phyloP scores from a whole-genome alignment of 2,329 filamentous ascomycete species.

The Purpureocillium takamizusanense region DNA sequence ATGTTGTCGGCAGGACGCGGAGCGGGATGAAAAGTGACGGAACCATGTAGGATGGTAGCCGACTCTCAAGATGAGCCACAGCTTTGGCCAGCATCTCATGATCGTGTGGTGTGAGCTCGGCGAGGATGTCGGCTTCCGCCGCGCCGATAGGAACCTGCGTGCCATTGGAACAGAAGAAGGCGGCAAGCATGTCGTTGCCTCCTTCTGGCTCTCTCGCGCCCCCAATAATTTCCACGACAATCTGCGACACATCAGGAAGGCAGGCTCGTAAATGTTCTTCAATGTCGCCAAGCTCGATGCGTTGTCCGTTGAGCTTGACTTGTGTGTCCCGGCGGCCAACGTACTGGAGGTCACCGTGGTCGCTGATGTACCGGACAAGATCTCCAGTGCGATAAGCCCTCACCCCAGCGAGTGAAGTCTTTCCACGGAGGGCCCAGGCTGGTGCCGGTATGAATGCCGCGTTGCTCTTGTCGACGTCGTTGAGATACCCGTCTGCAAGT shows the following conservation, averaged over 20 bases:
- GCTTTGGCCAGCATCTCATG: neutral
- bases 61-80: neutral
- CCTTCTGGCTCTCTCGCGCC: neutral
- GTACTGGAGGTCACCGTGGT: neutral
- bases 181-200: neutral
- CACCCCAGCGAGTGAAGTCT: no score
- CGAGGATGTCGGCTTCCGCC: neutral
- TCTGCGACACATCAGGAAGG: neutral
- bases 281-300: slow-evolving; percentile 1
- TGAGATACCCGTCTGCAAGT: neutral
- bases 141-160: neutral
- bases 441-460: neutral
- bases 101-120: neutral
- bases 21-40: slow-evolving; percentile 1
- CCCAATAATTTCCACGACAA: neutral
- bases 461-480: neutral
- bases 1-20: neutral
- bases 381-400: slow-evolving; percentile 1
- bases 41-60: neutral
- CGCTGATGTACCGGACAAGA: neutral
- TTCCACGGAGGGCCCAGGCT: neutral
- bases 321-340: neutral
- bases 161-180: neutral
- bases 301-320: neutral
- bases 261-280: neutral